Conservation (phyloP, 2,329 filamentous ascomycete species). For the Colletotrichum eremochloae region DNA sequence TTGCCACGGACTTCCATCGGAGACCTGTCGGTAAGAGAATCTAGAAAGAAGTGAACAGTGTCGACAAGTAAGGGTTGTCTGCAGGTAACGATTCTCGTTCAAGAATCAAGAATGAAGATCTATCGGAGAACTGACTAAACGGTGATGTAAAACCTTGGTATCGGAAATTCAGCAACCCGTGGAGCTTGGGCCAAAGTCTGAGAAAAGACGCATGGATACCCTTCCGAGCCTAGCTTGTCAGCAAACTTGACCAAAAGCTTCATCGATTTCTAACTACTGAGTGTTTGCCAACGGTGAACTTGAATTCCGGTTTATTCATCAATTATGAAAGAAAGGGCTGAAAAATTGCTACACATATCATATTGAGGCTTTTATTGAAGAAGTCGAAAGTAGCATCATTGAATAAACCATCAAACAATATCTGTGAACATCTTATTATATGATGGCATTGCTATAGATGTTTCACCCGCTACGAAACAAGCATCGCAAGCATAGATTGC, state of each 20-base stretch:
- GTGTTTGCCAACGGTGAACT: background rate
- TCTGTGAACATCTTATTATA: slow-evolving; percentile 7
- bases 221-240: background rate
- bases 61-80: background rate
- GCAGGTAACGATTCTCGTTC: slow-evolving; percentile 15
- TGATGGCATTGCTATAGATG: slow-evolving; percentile 9
- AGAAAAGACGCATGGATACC: slow-evolving; percentile 16
- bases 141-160: slow-evolving; percentile 27
- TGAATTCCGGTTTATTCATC: background rate
- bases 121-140: slow-evolving; percentile 30
- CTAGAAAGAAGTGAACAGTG: background rate
- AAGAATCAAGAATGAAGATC: slow-evolving; percentile 26
- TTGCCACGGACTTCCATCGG: slow-evolving; percentile 29
- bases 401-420: slow-evolving; percentile 6
- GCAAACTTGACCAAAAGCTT: background rate
- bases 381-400: slow-evolving; percentile 15
- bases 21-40: slow-evolving; percentile 38
- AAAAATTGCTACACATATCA: background rate
- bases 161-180: slow-evolving; percentile 32
- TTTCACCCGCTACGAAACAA: slow-evolving; percentile 28
- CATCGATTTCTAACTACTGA: background rate
- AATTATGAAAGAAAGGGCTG: background rate
- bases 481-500: background rate
- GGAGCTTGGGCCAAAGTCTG: slow-evolving; percentile 24
- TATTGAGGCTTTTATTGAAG: background rate